These are phyloP conservation scores for Capsicum rhomboideum DNA, from an alignment of 257 asterid genomes.

Conservation along the genomic window DNA sequence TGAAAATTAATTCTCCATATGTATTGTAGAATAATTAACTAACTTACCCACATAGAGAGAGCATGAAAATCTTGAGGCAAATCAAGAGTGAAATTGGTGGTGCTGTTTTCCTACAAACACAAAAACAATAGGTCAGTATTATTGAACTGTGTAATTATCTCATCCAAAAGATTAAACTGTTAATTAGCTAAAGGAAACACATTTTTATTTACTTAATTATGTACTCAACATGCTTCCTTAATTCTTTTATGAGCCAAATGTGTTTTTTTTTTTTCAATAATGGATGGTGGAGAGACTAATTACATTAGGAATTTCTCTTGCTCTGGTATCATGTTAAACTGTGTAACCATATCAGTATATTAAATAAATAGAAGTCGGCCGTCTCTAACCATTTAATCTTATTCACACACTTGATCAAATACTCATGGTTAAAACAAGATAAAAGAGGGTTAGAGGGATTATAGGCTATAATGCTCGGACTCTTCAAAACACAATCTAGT, in stretches of 20 bases:
- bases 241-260: neutral
- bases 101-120: constrained; percentile 52
- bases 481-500: neutral
- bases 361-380: neutral
- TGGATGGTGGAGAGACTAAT: neutral
- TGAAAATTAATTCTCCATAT: neutral
- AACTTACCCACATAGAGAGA: constrained; percentile 56
- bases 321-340: neutral
- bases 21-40: neutral
- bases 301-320: rapidly evolving
- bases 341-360: neutral
- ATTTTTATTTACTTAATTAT: neutral
- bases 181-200: neutral
- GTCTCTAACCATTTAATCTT: neutral
- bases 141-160: neutral
- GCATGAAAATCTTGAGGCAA: constrained; percentile 61
- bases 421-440: neutral
- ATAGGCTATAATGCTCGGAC: neutral
- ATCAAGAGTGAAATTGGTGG: constrained; percentile 51
- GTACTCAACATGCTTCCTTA: neutral
- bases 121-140: neutral
- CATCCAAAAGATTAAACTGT: neutral
- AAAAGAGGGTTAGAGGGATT: neutral
- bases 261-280: neutral
- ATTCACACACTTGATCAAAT: neutral